Evolutionary conservation across 2,329 filamentous ascomycete genomes (phyloP).

Genomic region (Sarocladium oryzae): DNA sequence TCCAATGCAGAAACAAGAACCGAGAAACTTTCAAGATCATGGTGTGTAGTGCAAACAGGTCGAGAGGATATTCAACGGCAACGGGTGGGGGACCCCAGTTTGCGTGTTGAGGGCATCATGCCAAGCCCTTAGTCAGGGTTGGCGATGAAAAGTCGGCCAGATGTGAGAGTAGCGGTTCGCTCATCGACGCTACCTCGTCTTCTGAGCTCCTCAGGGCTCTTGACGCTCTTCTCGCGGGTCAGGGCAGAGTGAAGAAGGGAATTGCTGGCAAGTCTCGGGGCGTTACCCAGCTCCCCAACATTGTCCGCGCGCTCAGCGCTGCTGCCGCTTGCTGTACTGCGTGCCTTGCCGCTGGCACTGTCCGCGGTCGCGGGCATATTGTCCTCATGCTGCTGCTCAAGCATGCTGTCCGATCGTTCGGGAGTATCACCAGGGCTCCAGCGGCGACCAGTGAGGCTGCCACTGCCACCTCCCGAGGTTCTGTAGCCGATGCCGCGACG

Average conservation of each 20-base stretch:
- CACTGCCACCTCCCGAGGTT: slow-evolving; percentile 38
- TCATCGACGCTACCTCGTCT: slow-evolving; percentile 80
- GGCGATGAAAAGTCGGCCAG: slow-evolving; percentile 72
- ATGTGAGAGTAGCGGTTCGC: slow-evolving; percentile 67
- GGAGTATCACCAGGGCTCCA: slow-evolving; percentile 51
- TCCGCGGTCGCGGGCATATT: slow-evolving; percentile 21
- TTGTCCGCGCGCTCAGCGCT: slow-evolving; percentile 56
- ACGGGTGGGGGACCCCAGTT: too few relatives aligned
- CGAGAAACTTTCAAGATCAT: background rate
- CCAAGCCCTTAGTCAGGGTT: slow-evolving; percentile 61
- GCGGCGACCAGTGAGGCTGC: slow-evolving; percentile 33
- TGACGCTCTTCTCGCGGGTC: slow-evolving; percentile 58
- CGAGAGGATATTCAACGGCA: too few relatives aligned
- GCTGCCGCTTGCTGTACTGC: slow-evolving; percentile 48
- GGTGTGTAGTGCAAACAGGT: slow-evolving; percentile 6
- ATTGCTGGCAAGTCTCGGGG: slow-evolving; percentile 49
- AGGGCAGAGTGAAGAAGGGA: slow-evolving; percentile 51
- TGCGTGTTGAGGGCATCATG: too few relatives aligned
- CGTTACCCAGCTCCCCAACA: slow-evolving; percentile 46
- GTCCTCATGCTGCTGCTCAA: slow-evolving; percentile 33
- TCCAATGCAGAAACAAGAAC: slow-evolving; percentile 4
- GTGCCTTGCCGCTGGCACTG: slow-evolving; percentile 41
- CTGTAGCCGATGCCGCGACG: slow-evolving; percentile 45
- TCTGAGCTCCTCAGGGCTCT: slow-evolving; percentile 64
- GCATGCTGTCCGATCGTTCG: slow-evolving; percentile 46